These are phyloP conservation scores for Epichloe aotearoae DNA, from an alignment of 2,329 filamentous ascomycete genomes.

Conservation along the genomic window DNA sequence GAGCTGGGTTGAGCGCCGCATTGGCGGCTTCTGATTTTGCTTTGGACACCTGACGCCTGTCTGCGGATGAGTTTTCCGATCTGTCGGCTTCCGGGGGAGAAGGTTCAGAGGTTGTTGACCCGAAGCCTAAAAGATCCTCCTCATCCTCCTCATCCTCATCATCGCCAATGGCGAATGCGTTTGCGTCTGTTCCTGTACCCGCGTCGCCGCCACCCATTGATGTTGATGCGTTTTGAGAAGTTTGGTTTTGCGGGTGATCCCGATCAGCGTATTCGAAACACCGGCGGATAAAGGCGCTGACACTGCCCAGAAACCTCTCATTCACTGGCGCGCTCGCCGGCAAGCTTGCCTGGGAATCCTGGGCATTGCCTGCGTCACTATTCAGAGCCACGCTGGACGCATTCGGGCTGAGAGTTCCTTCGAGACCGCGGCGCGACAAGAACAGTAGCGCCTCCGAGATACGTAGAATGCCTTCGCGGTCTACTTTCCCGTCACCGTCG, in stretches of 20 bases:
- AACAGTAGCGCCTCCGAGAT: slow-evolving; percentile 94
- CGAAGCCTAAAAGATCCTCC: slow-evolving; percentile 49
- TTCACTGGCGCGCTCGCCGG: slow-evolving; percentile 51
- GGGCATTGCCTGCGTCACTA: slow-evolving; percentile 17
- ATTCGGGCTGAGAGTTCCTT: slow-evolving; percentile 57
- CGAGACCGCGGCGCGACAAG: slow-evolving; percentile 75
- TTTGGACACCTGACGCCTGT: slow-evolving; percentile 37
- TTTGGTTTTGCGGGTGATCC: slow-evolving; percentile 56
- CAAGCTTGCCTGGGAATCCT: slow-evolving; percentile 24
- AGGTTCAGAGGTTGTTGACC: slow-evolving; percentile 24
- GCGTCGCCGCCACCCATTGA: slow-evolving; percentile 8
- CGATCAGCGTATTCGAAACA: slow-evolving; percentile 98
- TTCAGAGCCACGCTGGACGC: slow-evolving; percentile 42
- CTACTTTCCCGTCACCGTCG: slow-evolving; percentile 77
- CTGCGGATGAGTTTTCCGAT: slow-evolving; percentile 26
- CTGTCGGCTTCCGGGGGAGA: slow-evolving; percentile 30
- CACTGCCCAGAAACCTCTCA: slow-evolving; percentile 80
- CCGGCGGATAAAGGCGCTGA: slow-evolving; percentile 87
- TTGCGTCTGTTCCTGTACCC: slow-evolving; percentile 28
- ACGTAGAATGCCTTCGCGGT: slow-evolving; percentile 84
- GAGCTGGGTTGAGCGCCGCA: slow-evolving; percentile 78
- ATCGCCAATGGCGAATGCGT: slow-evolving; percentile 62
- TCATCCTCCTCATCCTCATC: slow-evolving; percentile 46
- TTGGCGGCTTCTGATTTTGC: slow-evolving; percentile 70
- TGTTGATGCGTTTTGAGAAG: slow-evolving; percentile 8